Percentiles rank a stretch among this genome's conserved stretches.
Conservation (phyloP, 331 rosid species). For the Acacia concinna region DNA sequence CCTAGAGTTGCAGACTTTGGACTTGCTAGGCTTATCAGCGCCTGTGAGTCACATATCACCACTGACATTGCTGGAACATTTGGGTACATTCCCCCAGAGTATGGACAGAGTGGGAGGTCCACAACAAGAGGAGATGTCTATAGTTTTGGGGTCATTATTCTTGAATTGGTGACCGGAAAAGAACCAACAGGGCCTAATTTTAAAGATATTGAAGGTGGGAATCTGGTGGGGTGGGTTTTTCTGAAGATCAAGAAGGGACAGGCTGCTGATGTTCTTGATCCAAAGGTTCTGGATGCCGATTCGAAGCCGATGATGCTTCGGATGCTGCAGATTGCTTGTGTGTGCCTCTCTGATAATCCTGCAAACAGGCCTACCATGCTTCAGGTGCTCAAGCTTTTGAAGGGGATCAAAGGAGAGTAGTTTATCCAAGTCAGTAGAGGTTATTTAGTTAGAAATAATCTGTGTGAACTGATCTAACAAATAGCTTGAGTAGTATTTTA, state of each 20-base stretch:
- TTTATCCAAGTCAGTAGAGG: conserved; percentile 15
- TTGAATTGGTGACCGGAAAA: conserved; percentile 87
- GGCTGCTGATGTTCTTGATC: conserved; percentile 81
- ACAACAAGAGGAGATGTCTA: conserved; percentile 92
- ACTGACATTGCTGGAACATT: conserved; percentile 98
- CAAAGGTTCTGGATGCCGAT: conserved; percentile 62
- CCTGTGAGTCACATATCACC: conserved; percentile 86
- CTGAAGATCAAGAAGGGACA: conserved; percentile 76
- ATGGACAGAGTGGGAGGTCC: conserved; percentile 94
- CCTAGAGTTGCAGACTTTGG: conserved; percentile 96
- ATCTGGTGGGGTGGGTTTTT: conserved; percentile 92
- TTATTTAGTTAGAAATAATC: conserved; percentile 17
- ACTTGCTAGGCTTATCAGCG: conserved; percentile 87
- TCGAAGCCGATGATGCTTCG: conserved; percentile 85
- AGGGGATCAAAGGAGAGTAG: conserved; percentile 46
- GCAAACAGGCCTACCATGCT: conserved; percentile 91
- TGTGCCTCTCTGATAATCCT: conserved; percentile 83
- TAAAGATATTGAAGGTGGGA: conserved; percentile 90
- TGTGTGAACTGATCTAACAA: conserved; percentile 34
- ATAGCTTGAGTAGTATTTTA: conserved; percentile 25
- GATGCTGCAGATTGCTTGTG: conserved; percentile 74
- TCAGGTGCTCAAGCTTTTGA: conserved; percentile 49
- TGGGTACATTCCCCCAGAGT: conserved; percentile 98
- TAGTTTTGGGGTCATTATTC: conserved; percentile 89
- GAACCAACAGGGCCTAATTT: conserved; percentile 97